Conservation (phyloP, 2,329 filamentous ascomycete genomes). For the Trichoderma cornu-damae region DNA sequence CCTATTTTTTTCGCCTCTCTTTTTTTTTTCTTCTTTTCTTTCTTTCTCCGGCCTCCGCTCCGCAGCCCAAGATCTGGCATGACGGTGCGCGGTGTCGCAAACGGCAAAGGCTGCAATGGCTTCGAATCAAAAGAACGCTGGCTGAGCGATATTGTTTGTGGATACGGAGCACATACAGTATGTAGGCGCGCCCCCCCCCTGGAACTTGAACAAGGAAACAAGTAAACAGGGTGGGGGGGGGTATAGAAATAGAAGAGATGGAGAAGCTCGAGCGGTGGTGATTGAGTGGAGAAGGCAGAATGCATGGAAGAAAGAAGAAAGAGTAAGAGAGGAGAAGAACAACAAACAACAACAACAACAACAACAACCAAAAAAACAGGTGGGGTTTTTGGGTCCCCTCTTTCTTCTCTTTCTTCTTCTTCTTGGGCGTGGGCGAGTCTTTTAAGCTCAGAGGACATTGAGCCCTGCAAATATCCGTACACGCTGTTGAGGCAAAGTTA, state of each 20-base stretch:
- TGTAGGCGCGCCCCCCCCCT: neutral
- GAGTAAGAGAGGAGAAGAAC: too few species aligned
- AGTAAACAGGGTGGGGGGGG: neutral
- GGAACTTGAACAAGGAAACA: neutral
- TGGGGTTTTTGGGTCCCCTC: too few species aligned
- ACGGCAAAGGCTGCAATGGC: conserved; percentile 12
- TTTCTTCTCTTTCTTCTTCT: too few species aligned
- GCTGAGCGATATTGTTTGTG: neutral
- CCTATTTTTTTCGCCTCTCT: too few species aligned
- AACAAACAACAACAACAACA: neutral
- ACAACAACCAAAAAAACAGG: too few species aligned
- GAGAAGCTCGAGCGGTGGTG: neutral
- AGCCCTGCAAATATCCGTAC: too few species aligned
- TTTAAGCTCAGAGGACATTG: too few species aligned
- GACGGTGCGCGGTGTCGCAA: conserved; percentile 16
- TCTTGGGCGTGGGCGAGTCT: too few species aligned
- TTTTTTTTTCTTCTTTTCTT: too few species aligned
- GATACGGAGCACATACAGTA: too few species aligned
- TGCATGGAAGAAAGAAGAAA: too few species aligned
- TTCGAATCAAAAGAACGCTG: neutral
- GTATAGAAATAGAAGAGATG: conserved; percentile 6
- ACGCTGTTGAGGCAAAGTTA: too few species aligned
- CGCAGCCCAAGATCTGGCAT: conserved; percentile 2
- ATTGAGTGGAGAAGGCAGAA: neutral
- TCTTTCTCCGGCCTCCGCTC: neutral